Percentiles rank a stretch among this genome's conserved stretches.
Evolutionary conservation across 768 basidiomycete species (phyloP).

Genomic region (Phlebiopsis flavidoalba): DNA sequence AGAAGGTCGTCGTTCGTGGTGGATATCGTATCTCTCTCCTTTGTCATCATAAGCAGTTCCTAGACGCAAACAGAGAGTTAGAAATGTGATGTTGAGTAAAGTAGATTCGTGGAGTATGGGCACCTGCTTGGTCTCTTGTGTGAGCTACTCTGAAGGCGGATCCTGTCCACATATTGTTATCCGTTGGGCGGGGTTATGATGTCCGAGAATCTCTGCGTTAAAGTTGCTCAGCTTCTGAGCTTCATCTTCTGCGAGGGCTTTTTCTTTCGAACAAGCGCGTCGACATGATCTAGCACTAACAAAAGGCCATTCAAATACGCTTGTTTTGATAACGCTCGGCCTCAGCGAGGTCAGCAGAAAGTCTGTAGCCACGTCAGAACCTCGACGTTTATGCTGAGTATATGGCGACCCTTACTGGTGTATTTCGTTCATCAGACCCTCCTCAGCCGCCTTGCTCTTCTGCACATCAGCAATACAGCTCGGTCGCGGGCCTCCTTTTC

Average conservation of each 20-base stretch:
- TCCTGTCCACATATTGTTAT: conserved; percentile 84
- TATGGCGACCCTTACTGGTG: conserved; percentile 46
- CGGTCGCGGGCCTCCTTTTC: conserved; percentile 38
- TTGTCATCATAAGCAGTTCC: conserved; percentile 26
- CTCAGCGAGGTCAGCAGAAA: conserved; percentile 49
- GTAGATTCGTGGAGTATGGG: conserved; percentile 4
- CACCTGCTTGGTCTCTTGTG: conserved; percentile 76
- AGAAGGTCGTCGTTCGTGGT: conserved; percentile 27
- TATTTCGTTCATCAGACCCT: conserved; percentile 61
- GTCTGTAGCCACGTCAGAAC: conserved; percentile 20
- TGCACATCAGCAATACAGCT: conserved; percentile 45
- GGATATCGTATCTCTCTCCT: conserved; percentile 26
- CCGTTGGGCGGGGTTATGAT: conserved; percentile 78
- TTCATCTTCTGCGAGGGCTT: conserved; percentile 78
- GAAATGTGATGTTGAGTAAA: neutral
- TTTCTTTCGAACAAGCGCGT: conserved; percentile 61
- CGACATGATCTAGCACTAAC: conserved; percentile 58
- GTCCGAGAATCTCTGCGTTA: conserved; percentile 83
- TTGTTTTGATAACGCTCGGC: conserved; percentile 62
- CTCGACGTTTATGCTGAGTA: neutral
- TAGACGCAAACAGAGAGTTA: conserved; percentile 1
- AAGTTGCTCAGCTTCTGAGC: conserved; percentile 68
- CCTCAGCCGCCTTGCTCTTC: conserved; percentile 60
- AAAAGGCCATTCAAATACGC: conserved; percentile 69
- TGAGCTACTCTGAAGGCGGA: conserved; percentile 79